Conservation (phyloP, 192 early-diverging fungal species). For the Pilobolus umbonatus region DNA sequence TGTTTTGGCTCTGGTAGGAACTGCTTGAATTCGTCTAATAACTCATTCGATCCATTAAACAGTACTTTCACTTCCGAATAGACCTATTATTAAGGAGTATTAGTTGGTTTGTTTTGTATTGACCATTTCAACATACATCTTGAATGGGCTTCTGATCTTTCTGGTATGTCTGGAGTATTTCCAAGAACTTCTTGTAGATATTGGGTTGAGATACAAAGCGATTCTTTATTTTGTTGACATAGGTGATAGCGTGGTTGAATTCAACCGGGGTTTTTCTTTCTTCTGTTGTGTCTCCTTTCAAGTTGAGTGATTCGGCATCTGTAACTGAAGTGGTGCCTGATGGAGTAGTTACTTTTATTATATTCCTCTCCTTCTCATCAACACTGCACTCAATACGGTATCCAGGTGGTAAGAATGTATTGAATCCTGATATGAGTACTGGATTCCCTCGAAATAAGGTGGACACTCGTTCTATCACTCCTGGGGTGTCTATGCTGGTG, state of each 20-base stretch:
- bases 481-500: conserved; percentile 53
- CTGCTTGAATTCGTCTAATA: conserved; percentile 96
- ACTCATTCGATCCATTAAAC: conserved; percentile 80
- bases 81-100: conserved; percentile 46
- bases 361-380: conserved; percentile 62
- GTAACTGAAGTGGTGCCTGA: conserved; percentile 48
- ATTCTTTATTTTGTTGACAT: conserved; percentile 96
- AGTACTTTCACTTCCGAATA: conserved; percentile 89
- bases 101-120: not conserved
- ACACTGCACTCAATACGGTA: conserved; percentile 88
- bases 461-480: conserved; percentile 95
- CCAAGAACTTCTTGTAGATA: conserved; percentile 92
- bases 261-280: conserved; percentile 73
- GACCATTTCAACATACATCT: conserved; percentile 49
- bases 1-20: conserved; percentile 77
- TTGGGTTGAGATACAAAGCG: conserved; percentile 88
- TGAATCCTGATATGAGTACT: conserved; percentile 93
- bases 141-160: conserved; percentile 92
- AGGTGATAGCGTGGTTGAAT: conserved; percentile 97
- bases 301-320: conserved; percentile 29
- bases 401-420: conserved; percentile 96
- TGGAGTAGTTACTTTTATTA: conserved; percentile 86
- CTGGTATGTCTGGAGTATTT: conserved; percentile 96
- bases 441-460: conserved; percentile 86
- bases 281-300: conserved; percentile 31